phyloP scores from a whole-genome alignment of 305 asterid genomes.

The Fraxinus sp. region DNA sequence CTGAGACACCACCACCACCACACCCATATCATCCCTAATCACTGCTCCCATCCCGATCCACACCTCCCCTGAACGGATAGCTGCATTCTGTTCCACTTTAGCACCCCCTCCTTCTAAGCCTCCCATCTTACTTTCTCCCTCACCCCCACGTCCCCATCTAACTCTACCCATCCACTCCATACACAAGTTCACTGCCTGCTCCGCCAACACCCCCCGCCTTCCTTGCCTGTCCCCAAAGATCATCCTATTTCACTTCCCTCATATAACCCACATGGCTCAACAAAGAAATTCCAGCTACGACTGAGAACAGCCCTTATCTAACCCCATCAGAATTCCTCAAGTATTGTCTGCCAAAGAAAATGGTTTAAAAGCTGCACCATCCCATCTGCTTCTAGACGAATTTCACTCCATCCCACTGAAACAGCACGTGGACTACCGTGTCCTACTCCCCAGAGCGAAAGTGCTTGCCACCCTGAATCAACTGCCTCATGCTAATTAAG shows the following conservation, averaged over 20 bases:
- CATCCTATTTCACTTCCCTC: background rate
- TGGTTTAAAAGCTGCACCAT: background rate
- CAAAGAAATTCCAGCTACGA: background rate
- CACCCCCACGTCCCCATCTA: conserved; percentile 1
- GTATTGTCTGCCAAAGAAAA: background rate
- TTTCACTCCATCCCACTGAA: background rate
- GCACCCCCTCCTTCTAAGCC: background rate
- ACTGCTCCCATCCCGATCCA: background rate
- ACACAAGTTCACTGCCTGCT: background rate
- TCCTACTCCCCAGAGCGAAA: background rate
- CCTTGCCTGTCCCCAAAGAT: background rate
- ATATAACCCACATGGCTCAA: background rate
- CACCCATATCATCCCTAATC: background rate
- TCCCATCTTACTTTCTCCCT: background rate
- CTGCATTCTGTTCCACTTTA: background rate
- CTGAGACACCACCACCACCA: background rate
- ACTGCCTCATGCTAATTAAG: background rate
- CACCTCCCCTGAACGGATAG: background rate
- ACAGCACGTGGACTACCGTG: background rate
- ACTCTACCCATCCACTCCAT: background rate
- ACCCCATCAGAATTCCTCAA: background rate
- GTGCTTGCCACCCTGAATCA: background rate
- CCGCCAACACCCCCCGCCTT: background rate
- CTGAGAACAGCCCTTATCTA: background rate
- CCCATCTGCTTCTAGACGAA: background rate